Percentiles rank a stretch among this genome's conserved stretches.
phyloP scores from a whole-genome alignment of 169 alveolate genomes.

The Eimeria zaria region DNA sequence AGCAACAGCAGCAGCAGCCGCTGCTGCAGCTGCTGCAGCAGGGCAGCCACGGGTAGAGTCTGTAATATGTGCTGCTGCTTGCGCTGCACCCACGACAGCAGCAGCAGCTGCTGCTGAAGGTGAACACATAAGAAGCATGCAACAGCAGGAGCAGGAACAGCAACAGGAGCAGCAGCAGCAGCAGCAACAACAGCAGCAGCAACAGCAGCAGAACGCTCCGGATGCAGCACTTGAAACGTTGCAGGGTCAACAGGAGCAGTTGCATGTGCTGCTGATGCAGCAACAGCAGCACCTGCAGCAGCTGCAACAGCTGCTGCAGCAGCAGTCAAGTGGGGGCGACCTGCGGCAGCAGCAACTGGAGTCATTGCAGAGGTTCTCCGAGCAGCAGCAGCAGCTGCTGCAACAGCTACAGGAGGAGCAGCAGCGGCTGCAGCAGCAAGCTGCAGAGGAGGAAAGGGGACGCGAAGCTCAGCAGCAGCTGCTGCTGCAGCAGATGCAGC shows the following conservation, averaged over 20 bases:
- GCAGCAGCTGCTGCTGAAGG: background rate
- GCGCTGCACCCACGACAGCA: background rate
- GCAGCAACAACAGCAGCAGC: too few species aligned
- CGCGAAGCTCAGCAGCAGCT: background rate
- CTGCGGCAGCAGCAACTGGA: slow-evolving; percentile 21
- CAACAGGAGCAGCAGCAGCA: too few species aligned
- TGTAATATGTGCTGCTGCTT: background rate
- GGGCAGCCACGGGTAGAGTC: background rate
- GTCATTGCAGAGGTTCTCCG: slow-evolving; percentile 8
- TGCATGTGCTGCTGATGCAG: slow-evolving; percentile 41
- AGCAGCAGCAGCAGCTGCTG: slow-evolving; percentile 43
- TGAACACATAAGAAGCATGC: background rate
- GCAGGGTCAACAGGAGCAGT: slow-evolving; percentile 20
- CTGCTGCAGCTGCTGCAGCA: background rate
- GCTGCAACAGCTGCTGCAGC: slow-evolving; percentile 29
- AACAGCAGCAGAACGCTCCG: background rate
- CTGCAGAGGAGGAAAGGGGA: background rate
- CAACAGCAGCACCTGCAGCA: slow-evolving; percentile 41
- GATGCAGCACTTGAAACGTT: background rate
- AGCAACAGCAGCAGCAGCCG: background rate
- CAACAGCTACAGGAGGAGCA: slow-evolving; percentile 32
- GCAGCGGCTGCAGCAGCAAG: slow-evolving; percentile 19
- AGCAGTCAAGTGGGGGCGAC: background rate
- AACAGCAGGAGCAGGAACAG: background rate
- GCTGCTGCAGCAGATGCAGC: background rate